Evolutionary conservation across 108 stramenopile genomes (phyloP), one percentile per base, ranked within the genome.

Genomic region (Cylindrotheca closterium): DNA sequence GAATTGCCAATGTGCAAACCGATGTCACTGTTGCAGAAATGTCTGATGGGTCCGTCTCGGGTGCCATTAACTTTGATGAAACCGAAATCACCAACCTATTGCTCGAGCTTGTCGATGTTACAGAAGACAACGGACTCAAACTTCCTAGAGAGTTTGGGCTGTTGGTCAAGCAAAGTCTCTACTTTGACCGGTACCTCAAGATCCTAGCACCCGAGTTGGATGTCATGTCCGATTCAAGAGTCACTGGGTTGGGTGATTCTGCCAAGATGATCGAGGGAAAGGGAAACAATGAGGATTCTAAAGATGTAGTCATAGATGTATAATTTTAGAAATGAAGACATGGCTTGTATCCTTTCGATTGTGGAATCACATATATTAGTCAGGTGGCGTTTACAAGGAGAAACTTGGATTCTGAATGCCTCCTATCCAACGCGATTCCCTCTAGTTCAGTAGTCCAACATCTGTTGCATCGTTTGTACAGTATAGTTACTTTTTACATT

Each of bases 171-270:
- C 97, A 98, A 75, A 88, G 86, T 51, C 73, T 98, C 27, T 98
- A 98, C 65, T 98, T 98, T 75, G 97, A 97, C 77, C 80, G 97
- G 17, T 98, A 98, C 69, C 67, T 96, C 26, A 94, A 92, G 62
- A 91, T 97, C 15, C 75, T 98, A 3, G 97, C 97, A 8, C 97
- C 97, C 2, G 89, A 84, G 29, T 54, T 98, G 26, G 94, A 98
- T 75, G 83, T 92, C 22, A 68, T 86, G 46, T 70, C 73, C 8
- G 93, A 94, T 67, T 46, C 62, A n/a, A 50, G 80, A 19, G 64
- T 81, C 8, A 69, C 51, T 25, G 74, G 74, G 10, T 30, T 75
- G 19, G 66, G 66, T 27, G 50, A 42, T 10, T 19, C 42, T 23
- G 55, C 33, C 10, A 57, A 42, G 18, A 28, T 29, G 34, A 42